phyloP scores from a whole-genome alignment of 2,329 filamentous ascomycete species.

The Kalmusia sp. region DNA sequence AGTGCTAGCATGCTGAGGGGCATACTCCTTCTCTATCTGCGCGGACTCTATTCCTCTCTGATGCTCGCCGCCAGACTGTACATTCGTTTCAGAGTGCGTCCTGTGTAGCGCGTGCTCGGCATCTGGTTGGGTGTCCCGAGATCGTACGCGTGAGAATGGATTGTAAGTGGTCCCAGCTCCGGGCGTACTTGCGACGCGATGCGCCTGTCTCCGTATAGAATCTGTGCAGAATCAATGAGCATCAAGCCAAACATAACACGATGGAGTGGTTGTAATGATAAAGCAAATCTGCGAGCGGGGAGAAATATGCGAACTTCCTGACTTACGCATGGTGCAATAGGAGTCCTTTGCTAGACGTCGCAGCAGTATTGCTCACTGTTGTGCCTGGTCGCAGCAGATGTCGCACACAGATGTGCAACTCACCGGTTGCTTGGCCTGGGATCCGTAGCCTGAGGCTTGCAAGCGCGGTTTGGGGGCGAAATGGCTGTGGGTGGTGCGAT shows the following conservation, averaged over 20 bases:
- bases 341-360: background rate
- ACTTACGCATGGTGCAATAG: slow-evolving; percentile 8
- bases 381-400: background rate
- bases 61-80: slow-evolving; percentile 31
- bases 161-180: slow-evolving; percentile 40
- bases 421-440: background rate
- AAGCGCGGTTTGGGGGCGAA: slow-evolving; percentile 4
- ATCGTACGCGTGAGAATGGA: slow-evolving; percentile 40
- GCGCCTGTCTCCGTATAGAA: slow-evolving; percentile 43
- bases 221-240: slow-evolving; percentile 32
- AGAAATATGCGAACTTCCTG: background rate
- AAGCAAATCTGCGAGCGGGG: background rate
- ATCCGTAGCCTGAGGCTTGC: background rate
- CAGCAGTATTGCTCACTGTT: background rate
- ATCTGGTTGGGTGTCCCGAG: slow-evolving; percentile 33
- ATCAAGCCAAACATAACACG: too few relatives aligned
- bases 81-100: slow-evolving; percentile 33
- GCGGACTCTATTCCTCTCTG: slow-evolving; percentile 30
- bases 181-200: slow-evolving; percentile 41
- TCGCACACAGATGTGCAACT: background rate
- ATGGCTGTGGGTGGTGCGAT: slow-evolving; percentile 3
- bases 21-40: slow-evolving; percentile 38
- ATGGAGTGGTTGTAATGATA: background rate
- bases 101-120: slow-evolving; percentile 34
- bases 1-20: slow-evolving; percentile 37